Base-by-base conservation (phyloP, 2,329 filamentous ascomycete genomes). In the Pseudogymnoascus sp. region DNA sequence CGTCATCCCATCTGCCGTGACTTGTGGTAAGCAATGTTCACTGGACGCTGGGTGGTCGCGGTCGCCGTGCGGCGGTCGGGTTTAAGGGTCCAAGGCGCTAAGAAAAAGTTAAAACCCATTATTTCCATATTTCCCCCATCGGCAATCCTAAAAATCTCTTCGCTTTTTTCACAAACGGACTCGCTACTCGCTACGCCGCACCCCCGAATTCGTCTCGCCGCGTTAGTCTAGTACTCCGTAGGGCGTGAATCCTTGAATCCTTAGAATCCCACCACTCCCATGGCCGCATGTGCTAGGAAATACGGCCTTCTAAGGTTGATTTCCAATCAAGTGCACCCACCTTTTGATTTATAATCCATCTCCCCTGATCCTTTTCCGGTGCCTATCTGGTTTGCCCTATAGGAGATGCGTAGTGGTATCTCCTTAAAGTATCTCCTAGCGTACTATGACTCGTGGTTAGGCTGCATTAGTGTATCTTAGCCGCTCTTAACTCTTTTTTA, bases 341-440 rank as follows among this genome's bases (percentile, higher is more conserved):
- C n/a, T 35, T 55, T 55, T 55, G 49, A 55, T 55, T 55, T 55
- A 55, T 55, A 55, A 55, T 55, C 9, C 49, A 25, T 6, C 5
- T 25, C 21, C 43, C 43, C 43, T 25, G 43, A 3, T 49, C 23
- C 23, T 14, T 28, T 28, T 49, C 43, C 23, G 14, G 23, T 18
- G 9, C 7, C 8, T 55, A 28, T 49, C 11, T 25, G 41, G 31
- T 33, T 37, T 31, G 45, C 23, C 16, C 25, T 31, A 52, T 5
- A 8, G 4, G 6, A 31, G 23, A n/a, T 45, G 23, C 41, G 21
- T 23, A 25, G 18, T 2, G 7, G 28, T 23, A 45, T 14, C 11
- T 45, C 38, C 16, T 16, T 18, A 11, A 18, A 11, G 38, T 25
- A 5, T 45, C 21, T 45, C n/a, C 8, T 52, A 55, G 28, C 5